Conservation (phyloP, 1,139 yeast genomes). For the Debaryomycetaceae sp. region DNA sequence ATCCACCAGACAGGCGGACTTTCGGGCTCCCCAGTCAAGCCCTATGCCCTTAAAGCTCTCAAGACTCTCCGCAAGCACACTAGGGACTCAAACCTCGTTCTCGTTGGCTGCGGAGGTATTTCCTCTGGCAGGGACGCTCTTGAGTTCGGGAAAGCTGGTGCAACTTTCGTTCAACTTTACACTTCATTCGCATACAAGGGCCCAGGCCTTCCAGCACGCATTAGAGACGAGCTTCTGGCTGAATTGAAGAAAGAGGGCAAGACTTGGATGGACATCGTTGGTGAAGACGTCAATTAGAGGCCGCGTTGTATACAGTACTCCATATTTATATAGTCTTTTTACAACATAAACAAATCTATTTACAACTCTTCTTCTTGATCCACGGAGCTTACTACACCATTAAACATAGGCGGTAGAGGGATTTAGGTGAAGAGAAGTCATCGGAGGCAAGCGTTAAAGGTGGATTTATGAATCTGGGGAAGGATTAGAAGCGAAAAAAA, state of each 20-base stretch:
- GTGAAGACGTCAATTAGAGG: constrained; percentile 38
- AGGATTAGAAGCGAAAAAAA: not conserved
- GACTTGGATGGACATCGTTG: constrained; percentile 79
- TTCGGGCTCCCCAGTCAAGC: constrained; percentile 90
- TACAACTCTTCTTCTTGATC: not conserved
- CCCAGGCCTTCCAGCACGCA: constrained; percentile 77
- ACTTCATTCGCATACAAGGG: constrained; percentile 93
- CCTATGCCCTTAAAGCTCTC: constrained; percentile 69
- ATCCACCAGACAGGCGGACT: constrained; percentile 76
- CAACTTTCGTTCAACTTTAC: constrained; percentile 78
- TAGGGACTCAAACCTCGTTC: constrained; percentile 65
- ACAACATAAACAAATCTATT: constrained; percentile 1
- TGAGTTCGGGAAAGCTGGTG: constrained; percentile 93
- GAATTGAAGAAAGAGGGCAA: constrained; percentile 72
- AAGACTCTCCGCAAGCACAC: constrained; percentile 68
- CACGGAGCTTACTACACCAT: no score
- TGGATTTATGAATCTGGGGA: not conserved
- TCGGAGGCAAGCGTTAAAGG: not conserved
- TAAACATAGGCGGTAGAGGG: not conserved
- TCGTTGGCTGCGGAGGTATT: constrained; percentile 95
- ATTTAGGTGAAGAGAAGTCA: not conserved
- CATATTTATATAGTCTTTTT: not conserved
- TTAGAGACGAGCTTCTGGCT: constrained; percentile 69
- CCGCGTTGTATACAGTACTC: constrained; percentile 2
- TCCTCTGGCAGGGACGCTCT: constrained; percentile 79